phyloP scores from a whole-genome alignment of 2,329 filamentous ascomycete species.

The Apiospora arundinis region DNA sequence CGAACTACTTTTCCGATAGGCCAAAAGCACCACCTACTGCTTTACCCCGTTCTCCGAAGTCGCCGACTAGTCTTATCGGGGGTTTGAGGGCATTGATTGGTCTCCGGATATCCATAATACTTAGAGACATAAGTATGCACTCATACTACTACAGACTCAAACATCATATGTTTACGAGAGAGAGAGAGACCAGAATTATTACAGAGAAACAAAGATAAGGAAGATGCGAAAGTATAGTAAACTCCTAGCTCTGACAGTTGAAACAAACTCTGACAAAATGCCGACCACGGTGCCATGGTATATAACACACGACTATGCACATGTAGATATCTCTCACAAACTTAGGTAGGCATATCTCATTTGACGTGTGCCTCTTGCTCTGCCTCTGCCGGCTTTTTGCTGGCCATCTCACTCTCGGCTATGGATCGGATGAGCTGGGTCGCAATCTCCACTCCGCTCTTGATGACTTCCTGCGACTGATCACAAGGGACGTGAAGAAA shows the following conservation, averaged over 20 bases:
- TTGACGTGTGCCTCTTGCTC: background rate
- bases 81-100: background rate
- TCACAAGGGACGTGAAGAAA: constrained; percentile 77
- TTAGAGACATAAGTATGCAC: background rate
- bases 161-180: background rate
- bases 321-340: background rate
- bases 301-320: background rate
- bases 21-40: background rate
- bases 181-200: no score
- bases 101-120: background rate
- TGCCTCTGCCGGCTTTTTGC: background rate
- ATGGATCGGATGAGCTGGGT: constrained; percentile 63
- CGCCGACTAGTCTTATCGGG: constrained; percentile 2
- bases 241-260: background rate
- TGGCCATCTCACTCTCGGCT: constrained; percentile 48
- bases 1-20: constrained; percentile 6
- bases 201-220: no score
- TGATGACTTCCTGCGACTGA: constrained; percentile 54
- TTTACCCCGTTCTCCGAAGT: constrained; percentile 6
- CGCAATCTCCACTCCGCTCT: constrained; percentile 57
- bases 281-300: background rate
- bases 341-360: background rate
- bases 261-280: background rate
- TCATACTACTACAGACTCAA: background rate
- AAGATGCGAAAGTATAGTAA: background rate